Evolutionary conservation across 75 land plant species (phyloP).

Genomic region (Picea glauca): DNA sequence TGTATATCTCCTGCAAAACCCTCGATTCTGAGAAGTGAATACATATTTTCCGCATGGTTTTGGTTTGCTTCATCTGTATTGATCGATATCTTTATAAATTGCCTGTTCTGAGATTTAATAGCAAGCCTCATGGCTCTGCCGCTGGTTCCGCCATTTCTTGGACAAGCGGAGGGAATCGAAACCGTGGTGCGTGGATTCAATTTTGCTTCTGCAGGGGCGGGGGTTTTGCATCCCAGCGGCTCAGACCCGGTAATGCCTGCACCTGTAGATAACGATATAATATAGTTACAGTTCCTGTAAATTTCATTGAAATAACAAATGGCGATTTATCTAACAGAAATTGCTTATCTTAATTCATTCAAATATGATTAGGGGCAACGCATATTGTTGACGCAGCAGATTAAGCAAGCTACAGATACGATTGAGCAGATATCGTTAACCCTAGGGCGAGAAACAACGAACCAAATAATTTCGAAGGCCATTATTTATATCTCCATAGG

Average conservation of each 20-base stretch:
- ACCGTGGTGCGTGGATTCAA: constrained; percentile 70
- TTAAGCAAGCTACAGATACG: constrained; percentile 52
- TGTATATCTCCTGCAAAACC: too few species aligned
- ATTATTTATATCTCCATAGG: constrained; percentile 72
- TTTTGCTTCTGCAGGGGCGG: constrained; percentile 87
- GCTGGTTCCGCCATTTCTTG: constrained; percentile 60
- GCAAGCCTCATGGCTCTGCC: constrained; percentile 40
- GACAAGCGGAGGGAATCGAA: constrained; percentile 23
- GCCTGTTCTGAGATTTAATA: too few species aligned
- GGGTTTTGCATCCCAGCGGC: constrained; percentile 66
- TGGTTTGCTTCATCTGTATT: too few species aligned
- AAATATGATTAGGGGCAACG: constrained; percentile 58
- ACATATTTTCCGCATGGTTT: too few species aligned
- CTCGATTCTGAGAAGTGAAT: too few species aligned
- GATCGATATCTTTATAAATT: too few species aligned
- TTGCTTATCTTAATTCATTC: not conserved
- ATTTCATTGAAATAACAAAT: not conserved
- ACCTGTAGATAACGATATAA: not conserved
- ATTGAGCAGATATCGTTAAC: constrained; percentile 32
- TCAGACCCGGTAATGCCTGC: constrained; percentile 45
- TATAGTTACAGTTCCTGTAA: not conserved
- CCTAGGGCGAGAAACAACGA: constrained; percentile 42
- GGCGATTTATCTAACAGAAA: not conserved
- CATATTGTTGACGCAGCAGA: constrained; percentile 64
- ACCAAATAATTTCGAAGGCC: constrained; percentile 42